Evolutionary conservation across 495 filamentous ascomycete genomes (phyloP).

Genomic region (Mycothermus thermophilus): DNA sequence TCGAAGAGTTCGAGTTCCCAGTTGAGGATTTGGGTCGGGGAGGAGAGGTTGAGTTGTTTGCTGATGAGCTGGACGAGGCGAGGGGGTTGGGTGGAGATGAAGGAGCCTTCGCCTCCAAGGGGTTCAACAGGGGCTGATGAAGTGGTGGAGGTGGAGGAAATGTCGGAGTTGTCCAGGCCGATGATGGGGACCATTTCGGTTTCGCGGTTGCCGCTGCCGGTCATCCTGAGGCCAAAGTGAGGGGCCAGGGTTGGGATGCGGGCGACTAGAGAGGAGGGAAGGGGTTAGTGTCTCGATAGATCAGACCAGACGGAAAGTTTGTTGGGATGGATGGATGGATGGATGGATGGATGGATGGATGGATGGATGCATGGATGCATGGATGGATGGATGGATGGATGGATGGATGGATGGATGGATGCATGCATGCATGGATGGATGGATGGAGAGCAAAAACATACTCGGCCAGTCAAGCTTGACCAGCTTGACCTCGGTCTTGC

Average conservation of each 20-base stretch:
- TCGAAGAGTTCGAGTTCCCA: constrained; percentile 99
- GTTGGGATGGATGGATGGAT: background rate
- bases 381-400: no score
- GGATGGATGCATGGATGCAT: no score
- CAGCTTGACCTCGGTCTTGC: constrained; percentile 69
- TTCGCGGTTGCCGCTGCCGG: constrained; percentile 72
- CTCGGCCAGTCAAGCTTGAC: constrained; percentile 85
- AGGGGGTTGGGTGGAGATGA: constrained; percentile 66
- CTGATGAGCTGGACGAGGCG: constrained; percentile 75
- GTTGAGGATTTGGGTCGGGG: constrained; percentile 63
- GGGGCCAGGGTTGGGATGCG: constrained; percentile 85
- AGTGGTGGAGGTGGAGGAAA: constrained; percentile 16
- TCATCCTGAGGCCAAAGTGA: constrained; percentile 74
- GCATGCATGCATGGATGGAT: no score
- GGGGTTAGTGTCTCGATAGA: no score
- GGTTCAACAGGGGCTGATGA: constrained; percentile 20
- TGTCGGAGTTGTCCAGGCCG: constrained; percentile 65
- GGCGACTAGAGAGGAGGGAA: no score
- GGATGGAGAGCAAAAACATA: no score
- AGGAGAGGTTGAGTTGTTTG: constrained; percentile 52
- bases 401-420: no score
- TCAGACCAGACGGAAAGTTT: no score
- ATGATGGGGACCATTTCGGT: constrained; percentile 92
- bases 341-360: no score
- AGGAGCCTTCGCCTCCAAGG: constrained; percentile 42